Evolutionary conservation across 2,329 filamentous ascomycete species (phyloP), one percentile per base, ranked within the genome.

Genomic region (Juglanconis juglandina): DNA sequence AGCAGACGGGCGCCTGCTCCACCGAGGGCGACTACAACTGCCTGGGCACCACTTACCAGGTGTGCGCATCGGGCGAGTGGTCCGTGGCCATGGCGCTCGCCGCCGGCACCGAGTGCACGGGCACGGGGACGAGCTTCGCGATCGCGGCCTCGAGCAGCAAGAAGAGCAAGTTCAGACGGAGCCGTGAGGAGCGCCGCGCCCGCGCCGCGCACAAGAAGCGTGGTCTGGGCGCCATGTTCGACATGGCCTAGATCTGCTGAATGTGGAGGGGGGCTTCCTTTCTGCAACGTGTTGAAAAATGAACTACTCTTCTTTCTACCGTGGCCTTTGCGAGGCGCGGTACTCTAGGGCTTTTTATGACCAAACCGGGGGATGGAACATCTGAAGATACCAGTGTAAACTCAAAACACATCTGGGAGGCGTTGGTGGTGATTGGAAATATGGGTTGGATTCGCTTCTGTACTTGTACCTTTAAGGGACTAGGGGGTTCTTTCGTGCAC

Each of bases 11-110:
- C 42, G 60, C 76, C 56, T 83, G 81, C 75, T 71, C 69, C 50
- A 58, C 71, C 14, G 81, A 83, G 64, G 81, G 81, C 57, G 59
- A 67, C 17, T 83, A 79, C 77, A 78, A 79, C 72, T 84, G 81
- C 69, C 69, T 82, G 54, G 71, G 66, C 33, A 67, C 63, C n/a
- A 71, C 73, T 17, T 84, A 80, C 75, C 80, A 83, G 72, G 79
- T 77, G 60, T 84, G 81, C 66, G 80, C 79, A 32, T 76, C 72
- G 56, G 81, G 81, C 32, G 51, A 68, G 32, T 84, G 81, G 81
- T 75, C 78, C 1, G 64, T 64, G 4, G 58, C 70, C 53, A 73
- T 77, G 68, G 56, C 69, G 5, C 72, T 84, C 69, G 75, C 81
- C 0, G 60, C 70, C 1, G 81, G 81, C 58, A 82, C 78, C 49